Percentiles rank a stretch among this genome's conserved stretches.
These are phyloP conservation scores for Pholiota conissans DNA, from an alignment of 768 basidiomycete genomes.

Conservation along the genomic window DNA sequence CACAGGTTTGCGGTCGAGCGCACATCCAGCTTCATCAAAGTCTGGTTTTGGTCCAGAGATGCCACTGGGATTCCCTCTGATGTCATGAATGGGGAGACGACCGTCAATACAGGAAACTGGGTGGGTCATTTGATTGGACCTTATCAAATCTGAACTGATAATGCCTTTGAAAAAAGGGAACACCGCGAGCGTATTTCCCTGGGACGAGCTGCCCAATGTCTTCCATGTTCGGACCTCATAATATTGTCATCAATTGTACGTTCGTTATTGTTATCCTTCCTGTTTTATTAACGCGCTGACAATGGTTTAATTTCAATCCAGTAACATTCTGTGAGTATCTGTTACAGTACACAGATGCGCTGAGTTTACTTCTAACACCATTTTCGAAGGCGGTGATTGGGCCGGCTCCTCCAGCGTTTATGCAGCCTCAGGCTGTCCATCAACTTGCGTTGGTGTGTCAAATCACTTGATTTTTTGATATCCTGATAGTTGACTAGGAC, in stretches of 20 bases:
- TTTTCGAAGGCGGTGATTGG: conserved; percentile 48
- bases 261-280: not conserved
- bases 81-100: conserved; percentile 37
- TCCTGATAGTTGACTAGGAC: not conserved
- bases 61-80: conserved; percentile 46
- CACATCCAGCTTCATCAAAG: conserved; percentile 54
- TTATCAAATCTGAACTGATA: not conserved
- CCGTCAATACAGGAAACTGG: conserved; percentile 54
- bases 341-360: not conserved
- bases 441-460: conserved; percentile 48
- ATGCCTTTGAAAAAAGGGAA: conserved; percentile 40
- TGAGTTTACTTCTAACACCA: not conserved
- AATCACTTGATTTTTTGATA: not conserved
- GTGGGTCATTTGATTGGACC: conserved; percentile 28
- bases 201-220: conserved; percentile 50
- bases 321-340: conserved; percentile 60
- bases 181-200: conserved; percentile 63
- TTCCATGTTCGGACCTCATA: conserved; percentile 58
- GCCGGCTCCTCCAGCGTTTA: conserved; percentile 46
- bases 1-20: conserved; percentile 65
- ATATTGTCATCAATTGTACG: conserved; percentile 64
- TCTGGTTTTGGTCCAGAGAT: conserved; percentile 71
- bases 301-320: conserved; percentile 10
- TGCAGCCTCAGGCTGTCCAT: conserved; percentile 48
- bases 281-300: not conserved